Evolutionary conservation across 2,329 filamentous ascomycete species (phyloP), one percentile per base, ranked within the genome.

Genomic region (Fusarium sp.): DNA sequence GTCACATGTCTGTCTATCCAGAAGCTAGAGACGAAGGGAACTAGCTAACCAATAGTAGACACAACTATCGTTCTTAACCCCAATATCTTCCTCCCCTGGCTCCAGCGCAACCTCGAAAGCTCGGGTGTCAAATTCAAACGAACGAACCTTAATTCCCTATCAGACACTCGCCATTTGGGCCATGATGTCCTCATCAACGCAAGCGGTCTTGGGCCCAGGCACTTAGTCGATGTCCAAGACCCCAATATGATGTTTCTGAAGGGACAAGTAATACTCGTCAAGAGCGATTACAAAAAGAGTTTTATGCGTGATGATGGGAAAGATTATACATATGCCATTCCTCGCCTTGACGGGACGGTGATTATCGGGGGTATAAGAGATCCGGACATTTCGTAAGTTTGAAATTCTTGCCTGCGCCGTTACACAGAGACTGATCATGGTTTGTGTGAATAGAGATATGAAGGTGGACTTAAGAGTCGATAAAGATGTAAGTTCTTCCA

Each of bases 131-230:
- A 22, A 7, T 71, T 71, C 43, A 38, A 43, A 24, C 50, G 68
- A 8, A 40, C 48, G 39, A 44, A 36, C 7, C 40, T 71, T n/a
- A 26, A 43, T 3, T 60, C 65, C 1, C 42, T 71, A 17, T 42
- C 34, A 9, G 65, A 68, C 6, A 46, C 64, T 6, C 39, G 44
- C 5, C 44, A 45, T n/a, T n/a, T 69, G 7, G 65, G 61, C 7
- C 68, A 69, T 18, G 61, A 71, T 18, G 26, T 71, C 14, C 59
- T 71, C 13, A 53, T 71, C 15, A 71, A 71, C 18, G 58, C 68
- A 3, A 57, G 43, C 3, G 65, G 65, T 7, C 17, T 40, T 2
- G 68, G 62, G 11, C 26, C 68, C 7, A 46, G 18, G 17, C 22
- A 55, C 22, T 48, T 63, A 1, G 15, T 3, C 9, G 54, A 63